Base-by-base conservation (phyloP, 352 stramenopile species). In the Peronospora destructor region DNA sequence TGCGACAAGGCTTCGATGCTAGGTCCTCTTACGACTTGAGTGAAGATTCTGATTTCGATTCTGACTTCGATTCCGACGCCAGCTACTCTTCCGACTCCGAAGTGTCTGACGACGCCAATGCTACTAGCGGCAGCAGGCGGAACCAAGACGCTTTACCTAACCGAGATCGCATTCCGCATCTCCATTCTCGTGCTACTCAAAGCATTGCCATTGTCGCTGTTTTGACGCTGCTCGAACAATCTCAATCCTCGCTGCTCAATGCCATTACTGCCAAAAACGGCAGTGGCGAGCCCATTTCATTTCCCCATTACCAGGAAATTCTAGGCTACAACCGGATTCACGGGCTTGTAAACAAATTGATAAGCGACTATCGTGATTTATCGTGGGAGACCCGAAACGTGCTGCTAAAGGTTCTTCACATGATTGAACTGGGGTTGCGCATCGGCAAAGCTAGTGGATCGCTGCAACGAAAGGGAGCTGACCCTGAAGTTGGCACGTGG, bases 391-490 rank as follows among this genome's bases (percentile, higher is more conserved):
- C 37, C 26, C 49, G 56, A 29, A 70, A 64, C 38, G 59, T 76
- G 49, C 26, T 78, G 43, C n/a, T 68, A 8, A 79, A 75, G 26
- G 26, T 73, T 14, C 46, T 84, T 21, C 68, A 67, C 29, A 65
- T 68, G n/a, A 68, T 78, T 25, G 72, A 84, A 39, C 32, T 67
- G 25, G 54, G 49, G 8, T 29, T 84, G 10, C 69, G 72, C 7
- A 61, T 84, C 38, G 72, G 64, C 13, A 78, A 70, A 51, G 58
- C 53, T 12, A 64, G 64, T 55, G 61, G 57, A 6, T 21, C 50
- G 4, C 19, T 66, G 45, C 48, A 45, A 21, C 40, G 45, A 55
- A 68, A 44, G n/a, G 12, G 35, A 11, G 14, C 16, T 9, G 17
- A 42, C 4, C 2, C 19, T 21, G 47, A 56, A 12, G 16, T 11